These are phyloP conservation scores for Aspergillus hancockii DNA, from an alignment of 495 filamentous ascomycete species.

Conservation along the genomic window DNA sequence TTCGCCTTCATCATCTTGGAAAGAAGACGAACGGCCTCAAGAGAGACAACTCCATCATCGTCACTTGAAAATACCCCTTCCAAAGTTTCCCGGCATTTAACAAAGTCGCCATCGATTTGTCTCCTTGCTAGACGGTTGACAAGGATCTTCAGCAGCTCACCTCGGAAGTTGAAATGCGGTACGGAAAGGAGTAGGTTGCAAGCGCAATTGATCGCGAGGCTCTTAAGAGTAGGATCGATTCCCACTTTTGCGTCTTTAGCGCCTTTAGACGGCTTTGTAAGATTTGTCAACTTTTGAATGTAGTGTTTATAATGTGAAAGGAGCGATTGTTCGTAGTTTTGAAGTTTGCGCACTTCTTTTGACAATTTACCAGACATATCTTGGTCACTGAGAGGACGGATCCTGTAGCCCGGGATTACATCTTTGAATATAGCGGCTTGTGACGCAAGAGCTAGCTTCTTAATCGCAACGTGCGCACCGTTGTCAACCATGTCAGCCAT, in stretches of 20 bases:
- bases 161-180: slow-evolving; percentile 95
- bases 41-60: slow-evolving; percentile 81
- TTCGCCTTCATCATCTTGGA: slow-evolving; percentile 92
- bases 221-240: slow-evolving; percentile 51
- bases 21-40: slow-evolving; percentile 82
- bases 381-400: slow-evolving; percentile 76
- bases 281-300: slow-evolving; percentile 65
- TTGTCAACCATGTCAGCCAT: slow-evolving; percentile 71
- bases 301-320: slow-evolving; percentile 81
- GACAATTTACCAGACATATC: slow-evolving; percentile 76
- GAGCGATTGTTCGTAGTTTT: slow-evolving; percentile 81
- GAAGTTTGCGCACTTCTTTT: slow-evolving; percentile 82
- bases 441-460: slow-evolving; percentile 79
- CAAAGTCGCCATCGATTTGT: slow-evolving; percentile 67
- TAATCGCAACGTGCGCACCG: slow-evolving; percentile 65
- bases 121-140: slow-evolving; percentile 75
- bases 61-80: slow-evolving; percentile 83
- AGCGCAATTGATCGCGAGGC: slow-evolving; percentile 80
- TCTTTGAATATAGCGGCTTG: slow-evolving; percentile 94
- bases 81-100: slow-evolving; percentile 76
- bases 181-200: slow-evolving; percentile 75
- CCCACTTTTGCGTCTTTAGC: slow-evolving; percentile 30
- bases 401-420: slow-evolving; percentile 92
- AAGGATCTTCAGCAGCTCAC: slow-evolving; percentile 81
- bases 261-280: slow-evolving; percentile 54